Percentiles rank a stretch among this genome's conserved stretches.
Conservation (phyloP, 2,329 filamentous ascomycete genomes). For the Sporothrix pallida region DNA sequence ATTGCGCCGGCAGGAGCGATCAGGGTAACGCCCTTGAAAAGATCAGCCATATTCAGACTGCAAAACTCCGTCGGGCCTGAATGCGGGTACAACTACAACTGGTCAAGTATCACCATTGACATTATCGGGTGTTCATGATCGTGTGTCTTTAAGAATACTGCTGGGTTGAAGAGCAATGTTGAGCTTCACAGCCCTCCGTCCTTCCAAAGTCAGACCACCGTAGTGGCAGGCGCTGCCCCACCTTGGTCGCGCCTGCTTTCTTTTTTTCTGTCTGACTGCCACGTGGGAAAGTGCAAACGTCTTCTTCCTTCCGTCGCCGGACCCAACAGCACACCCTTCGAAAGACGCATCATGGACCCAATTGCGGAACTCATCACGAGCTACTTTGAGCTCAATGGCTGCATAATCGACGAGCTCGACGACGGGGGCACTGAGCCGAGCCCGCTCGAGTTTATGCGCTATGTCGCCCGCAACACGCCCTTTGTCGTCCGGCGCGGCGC, state of each 20-base stretch:
- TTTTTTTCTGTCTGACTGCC: neutral
- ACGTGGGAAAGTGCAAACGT: neutral
- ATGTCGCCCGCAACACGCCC: constrained; percentile 74
- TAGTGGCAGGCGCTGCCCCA: constrained; percentile 1
- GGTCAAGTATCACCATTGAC: neutral
- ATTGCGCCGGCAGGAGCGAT: neutral
- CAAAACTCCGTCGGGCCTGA: neutral
- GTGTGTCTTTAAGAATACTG: neutral
- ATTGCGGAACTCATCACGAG: constrained; percentile 64
- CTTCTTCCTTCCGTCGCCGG: neutral
- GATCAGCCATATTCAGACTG: neutral
- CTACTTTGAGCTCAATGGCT: constrained; percentile 76
- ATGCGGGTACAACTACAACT: neutral
- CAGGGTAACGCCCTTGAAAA: neutral
- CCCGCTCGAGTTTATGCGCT: constrained; percentile 79
- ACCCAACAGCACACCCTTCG: neutral
- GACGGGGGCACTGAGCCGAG: constrained; percentile 61
- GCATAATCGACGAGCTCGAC: constrained; percentile 63
- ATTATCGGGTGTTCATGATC: neutral
- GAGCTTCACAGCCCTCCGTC: neutral
- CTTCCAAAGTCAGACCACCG: neutral
- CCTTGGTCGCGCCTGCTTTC: constrained; percentile 17
- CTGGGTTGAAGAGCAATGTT: no score
- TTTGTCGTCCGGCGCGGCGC: constrained; percentile 73
- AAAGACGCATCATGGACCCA: constrained; percentile 45